Base-by-base conservation (phyloP, 148 eudicot genomes). In the Camellia granthamiana region DNA sequence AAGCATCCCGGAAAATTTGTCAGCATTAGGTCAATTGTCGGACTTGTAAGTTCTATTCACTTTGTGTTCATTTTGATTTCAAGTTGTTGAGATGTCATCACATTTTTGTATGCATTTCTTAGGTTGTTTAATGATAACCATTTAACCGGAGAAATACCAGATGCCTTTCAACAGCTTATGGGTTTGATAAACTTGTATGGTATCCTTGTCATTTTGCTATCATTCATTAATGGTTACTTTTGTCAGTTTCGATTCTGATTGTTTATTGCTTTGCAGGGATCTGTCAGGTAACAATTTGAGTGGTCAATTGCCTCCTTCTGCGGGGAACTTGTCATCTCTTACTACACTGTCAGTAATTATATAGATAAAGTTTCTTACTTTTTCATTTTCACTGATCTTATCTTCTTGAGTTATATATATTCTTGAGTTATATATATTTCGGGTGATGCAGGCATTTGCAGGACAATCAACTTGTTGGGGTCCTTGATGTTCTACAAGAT, bases 271-370 rank as follows among this genome's bases (percentile, higher is more conserved):
- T 7, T 88, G 84, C 91, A 96, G 99, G 92, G 93, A 94, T 85
- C 84, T 96, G 60, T 94, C 97, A 10, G 89, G 88, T 41, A 96
- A 96, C 88, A 89, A 77, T 80, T 84, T 96, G 79, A 90, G 83
- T 43, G 91, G 97, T 77, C 88, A 80, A 52, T 92, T 96, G 81
- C 99, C 99, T 68, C 89, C 93, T 65, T 94, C 99, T 21, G 85
- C 94, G 93, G 93, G 86, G 69, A 90, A 77, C 81, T 82, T 91
- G 84, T 83, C 92, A 58, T 84, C 91, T 72, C 88, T 94, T 14
- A 86, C 89, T 60, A 88, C 90, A 66, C 87, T 96, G 99, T 96
- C 80, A 84, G 99, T 85, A 49, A 77, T 79, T 76, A n/a, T 52
- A 52, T 76, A 12, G 7, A 82, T 19, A 41, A 63, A 13, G 14